These are phyloP conservation scores for Jatropha curcas DNA, from an alignment of 345 rosid genomes.

Conservation along the genomic window DNA sequence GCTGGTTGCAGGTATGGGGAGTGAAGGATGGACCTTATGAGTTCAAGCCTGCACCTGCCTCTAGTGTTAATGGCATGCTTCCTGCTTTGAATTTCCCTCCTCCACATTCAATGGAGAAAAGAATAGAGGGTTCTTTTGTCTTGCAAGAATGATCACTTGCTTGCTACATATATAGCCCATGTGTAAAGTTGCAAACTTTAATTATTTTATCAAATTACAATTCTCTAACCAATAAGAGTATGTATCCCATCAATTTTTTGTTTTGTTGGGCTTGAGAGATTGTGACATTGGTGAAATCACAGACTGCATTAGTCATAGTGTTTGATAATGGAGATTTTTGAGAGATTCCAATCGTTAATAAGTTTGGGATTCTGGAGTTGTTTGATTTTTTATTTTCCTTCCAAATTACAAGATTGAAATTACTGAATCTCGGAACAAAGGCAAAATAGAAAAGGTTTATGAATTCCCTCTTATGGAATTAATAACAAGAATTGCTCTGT, in stretches of 20 bases:
- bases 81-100: conserved; percentile 56
- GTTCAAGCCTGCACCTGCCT: conserved; percentile 70
- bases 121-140: conserved; percentile 78
- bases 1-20: conserved; percentile 74
- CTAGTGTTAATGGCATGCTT: conserved; percentile 51
- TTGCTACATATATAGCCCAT: neutral
- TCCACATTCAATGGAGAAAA: conserved; percentile 54
- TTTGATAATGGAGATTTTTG: no score
- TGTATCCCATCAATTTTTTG: neutral
- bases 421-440: neutral
- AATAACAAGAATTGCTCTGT: conserved; percentile 16
- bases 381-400: neutral
- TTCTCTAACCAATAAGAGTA: neutral
- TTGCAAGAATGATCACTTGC: conserved; percentile 54
- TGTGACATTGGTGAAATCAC: neutral
- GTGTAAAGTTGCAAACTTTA: conserved; percentile 15
- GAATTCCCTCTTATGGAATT: conserved; percentile 7
- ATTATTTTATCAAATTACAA: neutral
- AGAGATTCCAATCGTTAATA: no score
- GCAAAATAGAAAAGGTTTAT: neutral
- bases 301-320: neutral
- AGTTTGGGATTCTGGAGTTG: neutral
- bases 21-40: conserved; percentile 75
- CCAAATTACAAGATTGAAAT: neutral
- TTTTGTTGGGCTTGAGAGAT: neutral